Evolutionary conservation across 768 basidiomycete genomes (phyloP).

Genomic region (Tulasnella sp.): DNA sequence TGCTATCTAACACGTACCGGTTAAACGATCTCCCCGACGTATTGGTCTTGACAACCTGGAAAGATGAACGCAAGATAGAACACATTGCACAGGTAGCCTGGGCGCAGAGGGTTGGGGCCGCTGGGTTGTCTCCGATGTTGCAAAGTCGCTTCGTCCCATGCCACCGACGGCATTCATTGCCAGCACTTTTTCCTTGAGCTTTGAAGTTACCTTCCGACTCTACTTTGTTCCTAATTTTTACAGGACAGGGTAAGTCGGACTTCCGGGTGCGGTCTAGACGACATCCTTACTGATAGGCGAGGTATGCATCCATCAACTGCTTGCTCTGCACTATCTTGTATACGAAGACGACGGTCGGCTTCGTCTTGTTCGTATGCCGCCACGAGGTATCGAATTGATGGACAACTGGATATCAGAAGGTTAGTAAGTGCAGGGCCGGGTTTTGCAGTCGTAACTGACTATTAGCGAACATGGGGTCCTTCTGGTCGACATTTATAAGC

Average conservation of each 20-base stretch:
- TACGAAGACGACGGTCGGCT: neutral
- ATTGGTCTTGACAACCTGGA: neutral
- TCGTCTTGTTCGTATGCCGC: neutral
- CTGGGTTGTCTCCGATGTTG: constrained; percentile 1
- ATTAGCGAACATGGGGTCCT: constrained; percentile 9
- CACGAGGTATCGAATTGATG: neutral
- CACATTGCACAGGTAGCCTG: neutral
- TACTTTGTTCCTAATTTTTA: neutral
- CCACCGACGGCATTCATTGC: constrained; percentile 13
- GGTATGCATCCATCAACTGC: neutral
- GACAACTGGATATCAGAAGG: neutral
- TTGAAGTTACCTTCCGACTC: constrained; percentile 16
- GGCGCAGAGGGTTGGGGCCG: neutral
- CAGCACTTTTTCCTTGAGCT: neutral
- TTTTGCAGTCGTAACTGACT: neutral
- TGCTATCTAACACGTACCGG: neutral
- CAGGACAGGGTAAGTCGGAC: neutral
- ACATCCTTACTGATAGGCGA: neutral
- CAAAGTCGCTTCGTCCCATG: constrained; percentile 5
- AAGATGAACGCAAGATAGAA: constrained; percentile 7
- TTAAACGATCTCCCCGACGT: neutral
- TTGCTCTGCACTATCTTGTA: constrained; percentile 7
- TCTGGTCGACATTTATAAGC: neutral
- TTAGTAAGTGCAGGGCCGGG: neutral
- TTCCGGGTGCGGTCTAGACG: too few relatives aligned